phyloP scores from a whole-genome alignment of 805 yeast species.

The Metahyphopichia silvanorum region DNA sequence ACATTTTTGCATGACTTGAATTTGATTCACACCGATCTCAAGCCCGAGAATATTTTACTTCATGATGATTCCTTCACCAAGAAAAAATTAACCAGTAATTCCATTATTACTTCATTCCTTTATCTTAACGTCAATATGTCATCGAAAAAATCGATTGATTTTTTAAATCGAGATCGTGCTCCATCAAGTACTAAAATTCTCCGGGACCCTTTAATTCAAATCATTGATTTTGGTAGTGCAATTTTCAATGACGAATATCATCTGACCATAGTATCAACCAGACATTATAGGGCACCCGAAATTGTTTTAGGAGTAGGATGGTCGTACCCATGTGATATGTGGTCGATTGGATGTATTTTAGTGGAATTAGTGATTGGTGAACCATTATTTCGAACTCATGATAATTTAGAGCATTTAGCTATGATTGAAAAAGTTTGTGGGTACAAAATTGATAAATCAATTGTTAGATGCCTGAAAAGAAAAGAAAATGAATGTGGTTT shows the following conservation, averaged over 20 bases:
- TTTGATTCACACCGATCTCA: conserved; percentile 91
- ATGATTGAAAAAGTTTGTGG: conserved; percentile 86
- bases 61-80: conserved; percentile 48
- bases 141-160: conserved; percentile 5
- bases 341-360: conserved; percentile 94
- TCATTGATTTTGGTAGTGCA: conserved; percentile 97
- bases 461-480: conserved; percentile 32
- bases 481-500: conserved; percentile 40
- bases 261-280: conserved; percentile 84
- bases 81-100: conserved; percentile 30
- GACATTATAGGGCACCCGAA: conserved; percentile 97
- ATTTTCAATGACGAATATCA: conserved; percentile 93
- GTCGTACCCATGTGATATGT: conserved; percentile 95
- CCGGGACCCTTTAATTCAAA: conserved; percentile 75
- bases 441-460: conserved; percentile 42
- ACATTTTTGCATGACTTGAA: conserved; percentile 87
- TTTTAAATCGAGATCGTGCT: conserved; percentile 1
- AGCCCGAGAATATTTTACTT: conserved; percentile 89
- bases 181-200: conserved; percentile 48
- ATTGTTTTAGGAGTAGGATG: conserved; percentile 93
- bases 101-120: conserved; percentile 32
- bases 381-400: conserved; percentile 92
- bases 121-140: conserved; percentile 18
- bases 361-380: conserved; percentile 92
- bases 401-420: conserved; percentile 89